phyloP scores from a whole-genome alignment of 306 rosid genomes.

The Begonia masoniana region DNA sequence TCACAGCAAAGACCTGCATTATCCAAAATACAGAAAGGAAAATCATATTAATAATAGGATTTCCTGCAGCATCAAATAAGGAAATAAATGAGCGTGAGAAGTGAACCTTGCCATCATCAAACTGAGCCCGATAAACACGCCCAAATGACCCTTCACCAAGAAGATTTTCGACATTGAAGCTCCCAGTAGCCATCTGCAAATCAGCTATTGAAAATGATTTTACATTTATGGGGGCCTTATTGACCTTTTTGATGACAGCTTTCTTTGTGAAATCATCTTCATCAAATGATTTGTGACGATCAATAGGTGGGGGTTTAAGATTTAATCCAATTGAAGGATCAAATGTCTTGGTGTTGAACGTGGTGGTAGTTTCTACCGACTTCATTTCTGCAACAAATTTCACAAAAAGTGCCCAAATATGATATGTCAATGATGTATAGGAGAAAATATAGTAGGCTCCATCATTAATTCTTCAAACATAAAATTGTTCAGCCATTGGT shows the following conservation, averaged over 20 bases:
- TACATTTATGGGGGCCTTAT: slow-evolving; percentile 46
- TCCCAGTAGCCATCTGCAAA: slow-evolving; percentile 94
- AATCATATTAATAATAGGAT: neutral
- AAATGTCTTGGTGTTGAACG: slow-evolving; percentile 48
- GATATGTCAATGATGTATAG: too few species aligned
- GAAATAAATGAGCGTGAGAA: slow-evolving; percentile 1
- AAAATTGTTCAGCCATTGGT: too few species aligned
- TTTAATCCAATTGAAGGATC: slow-evolving; percentile 39
- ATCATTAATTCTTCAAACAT: too few species aligned
- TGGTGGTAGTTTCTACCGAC: slow-evolving; percentile 37
- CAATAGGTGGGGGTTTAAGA: slow-evolving; percentile 93
- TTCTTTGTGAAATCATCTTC: slow-evolving; percentile 51
- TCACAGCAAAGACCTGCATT: slow-evolving; percentile 81
- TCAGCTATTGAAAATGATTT: slow-evolving; percentile 78
- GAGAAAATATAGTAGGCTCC: too few species aligned
- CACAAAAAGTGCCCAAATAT: too few species aligned
- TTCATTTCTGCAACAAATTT: slow-evolving; percentile 50
- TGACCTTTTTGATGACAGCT: slow-evolving; percentile 45
- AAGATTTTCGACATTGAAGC: slow-evolving; percentile 80
- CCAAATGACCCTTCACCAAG: slow-evolving; percentile 93
- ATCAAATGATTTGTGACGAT: slow-evolving; percentile 71
- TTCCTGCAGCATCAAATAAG: neutral
- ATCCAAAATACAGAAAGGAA: slow-evolving; percentile 7
- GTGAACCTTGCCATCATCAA: slow-evolving; percentile 78
- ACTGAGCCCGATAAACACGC: slow-evolving; percentile 85